These are phyloP conservation scores for Macadamia tetraphylla DNA, from an alignment of 164 flowering plant genomes.

Conservation along the genomic window DNA sequence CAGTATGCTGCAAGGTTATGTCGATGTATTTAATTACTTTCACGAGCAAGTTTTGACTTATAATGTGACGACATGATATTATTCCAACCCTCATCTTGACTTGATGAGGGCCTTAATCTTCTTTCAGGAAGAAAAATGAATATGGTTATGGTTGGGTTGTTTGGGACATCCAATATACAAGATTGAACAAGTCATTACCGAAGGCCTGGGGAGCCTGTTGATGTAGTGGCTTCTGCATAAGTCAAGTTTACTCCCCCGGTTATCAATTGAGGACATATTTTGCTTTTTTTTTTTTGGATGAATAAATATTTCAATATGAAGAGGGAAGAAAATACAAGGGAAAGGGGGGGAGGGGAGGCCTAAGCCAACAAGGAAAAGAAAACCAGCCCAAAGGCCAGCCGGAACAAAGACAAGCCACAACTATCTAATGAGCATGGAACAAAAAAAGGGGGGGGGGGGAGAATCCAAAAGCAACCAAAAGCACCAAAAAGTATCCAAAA, in stretches of 20 bases:
- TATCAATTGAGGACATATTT: too few species aligned
- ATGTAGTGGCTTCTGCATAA: neutral
- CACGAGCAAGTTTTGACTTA: neutral
- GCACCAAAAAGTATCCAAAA: too few species aligned
- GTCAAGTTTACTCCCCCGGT: neutral
- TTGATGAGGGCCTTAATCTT: neutral
- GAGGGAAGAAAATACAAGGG: too few species aligned
- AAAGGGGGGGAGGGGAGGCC: too few species aligned
- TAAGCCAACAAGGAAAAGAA: too few species aligned
- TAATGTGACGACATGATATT: neutral
- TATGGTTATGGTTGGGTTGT: neutral
- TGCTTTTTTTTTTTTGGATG: too few species aligned
- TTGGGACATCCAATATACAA: neutral
- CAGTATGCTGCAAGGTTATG: slow-evolving; percentile 70
- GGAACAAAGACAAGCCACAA: too few species aligned
- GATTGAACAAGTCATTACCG: neutral
- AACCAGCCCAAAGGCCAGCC: too few species aligned
- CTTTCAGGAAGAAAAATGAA: neutral
- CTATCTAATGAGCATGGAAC: too few species aligned
- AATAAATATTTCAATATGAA: too few species aligned
- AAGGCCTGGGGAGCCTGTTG: neutral
- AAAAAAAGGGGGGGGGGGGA: too few species aligned
- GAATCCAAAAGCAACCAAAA: too few species aligned
- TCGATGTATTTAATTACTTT: slow-evolving; percentile 10
- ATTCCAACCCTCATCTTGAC: neutral